Conservation (phyloP, 2,329 filamentous ascomycete genomes). For the Sclerotinia spermophila region DNA sequence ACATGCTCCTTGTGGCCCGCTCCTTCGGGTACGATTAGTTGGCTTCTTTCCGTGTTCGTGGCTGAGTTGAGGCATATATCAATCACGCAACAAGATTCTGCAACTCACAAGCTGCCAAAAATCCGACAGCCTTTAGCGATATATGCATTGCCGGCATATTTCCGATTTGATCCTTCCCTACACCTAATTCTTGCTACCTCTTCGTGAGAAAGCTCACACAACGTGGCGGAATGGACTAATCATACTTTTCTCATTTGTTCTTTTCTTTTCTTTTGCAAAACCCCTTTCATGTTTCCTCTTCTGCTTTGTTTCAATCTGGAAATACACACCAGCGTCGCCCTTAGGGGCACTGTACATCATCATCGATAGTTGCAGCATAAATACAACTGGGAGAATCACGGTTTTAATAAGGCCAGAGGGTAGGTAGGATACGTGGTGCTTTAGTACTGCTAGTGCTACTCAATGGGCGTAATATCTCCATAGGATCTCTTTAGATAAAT, state of each 20-base stretch:
- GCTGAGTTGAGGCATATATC: neutral
- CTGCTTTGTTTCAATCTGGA: constrained; percentile 2
- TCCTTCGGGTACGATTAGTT: neutral
- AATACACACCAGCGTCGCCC: neutral
- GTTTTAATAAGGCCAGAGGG: constrained; percentile 2
- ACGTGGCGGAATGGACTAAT: neutral
- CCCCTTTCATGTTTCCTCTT: neutral
- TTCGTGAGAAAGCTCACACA: neutral
- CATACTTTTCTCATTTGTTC: neutral
- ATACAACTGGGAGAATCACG: neutral
- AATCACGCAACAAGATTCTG: neutral
- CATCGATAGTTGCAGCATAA: constrained; percentile 11
- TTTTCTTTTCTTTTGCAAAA: neutral
- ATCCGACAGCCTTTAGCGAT: neutral
- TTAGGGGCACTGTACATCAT: constrained; percentile 8
- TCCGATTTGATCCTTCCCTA: neutral
- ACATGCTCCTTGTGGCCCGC: neutral
- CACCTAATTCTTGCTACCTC: neutral
- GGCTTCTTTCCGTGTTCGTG: neutral
- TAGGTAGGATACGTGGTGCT: neutral
- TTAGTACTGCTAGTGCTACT: neutral
- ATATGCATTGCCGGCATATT: no score
- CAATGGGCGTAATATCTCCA: neutral
- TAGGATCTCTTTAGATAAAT: neutral
- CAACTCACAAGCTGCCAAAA: neutral